Base-by-base conservation (phyloP, 2,329 filamentous ascomycete species). In the Helotiales sp. region DNA sequence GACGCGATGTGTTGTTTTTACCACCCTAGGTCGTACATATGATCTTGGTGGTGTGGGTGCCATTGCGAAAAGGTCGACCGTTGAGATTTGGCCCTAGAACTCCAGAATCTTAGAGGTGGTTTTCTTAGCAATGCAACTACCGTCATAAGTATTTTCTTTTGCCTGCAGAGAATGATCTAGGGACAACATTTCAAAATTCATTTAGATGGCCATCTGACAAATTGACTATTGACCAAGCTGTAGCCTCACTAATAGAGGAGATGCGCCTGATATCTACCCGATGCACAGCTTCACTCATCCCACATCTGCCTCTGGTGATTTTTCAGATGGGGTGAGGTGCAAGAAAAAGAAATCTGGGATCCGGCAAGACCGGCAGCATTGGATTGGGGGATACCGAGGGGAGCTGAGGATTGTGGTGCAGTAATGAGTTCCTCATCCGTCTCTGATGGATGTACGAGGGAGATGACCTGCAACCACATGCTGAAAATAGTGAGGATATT, bases 1-100 rank as follows among this genome's bases (percentile, higher is more conserved):
- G 63, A 61, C 62, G 61, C 63, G 63, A 59, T 69, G 64, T 64
- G 66, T 61, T 69, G 67, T 63, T 48, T 63, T 55, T 59, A n/a
- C 59, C 55, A 52, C 56, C 53, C 54, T 48, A 48, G 51, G 56
- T 44, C 40, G 40, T 44, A 44, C 40, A 44, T 25, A 12, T 44
- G 10, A 24, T 6, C 24, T 44, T 25, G 40, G 40, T 44, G 40
- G 40, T 44, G 40, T 44, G 40, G 40, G n/a, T 44, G 40, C 40
- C 40, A 44, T 44, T 15, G 40, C 38, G 9, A 38, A 17, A 38
- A 38, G 15, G n/a, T 19, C n/a, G 34, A 6, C 24, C 10, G 40
- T 44, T 12, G 40, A 25, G 12, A 25, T 25, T 25, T 44, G 10
- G 27, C n/a, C n/a, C n/a, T n/a, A n/a, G n/a, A 25, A 10, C 40